Evolutionary conservation across 1,284 basidiomycete genomes (phyloP), one percentile per base, ranked within the genome.

Genomic region (Meira nashicola): DNA sequence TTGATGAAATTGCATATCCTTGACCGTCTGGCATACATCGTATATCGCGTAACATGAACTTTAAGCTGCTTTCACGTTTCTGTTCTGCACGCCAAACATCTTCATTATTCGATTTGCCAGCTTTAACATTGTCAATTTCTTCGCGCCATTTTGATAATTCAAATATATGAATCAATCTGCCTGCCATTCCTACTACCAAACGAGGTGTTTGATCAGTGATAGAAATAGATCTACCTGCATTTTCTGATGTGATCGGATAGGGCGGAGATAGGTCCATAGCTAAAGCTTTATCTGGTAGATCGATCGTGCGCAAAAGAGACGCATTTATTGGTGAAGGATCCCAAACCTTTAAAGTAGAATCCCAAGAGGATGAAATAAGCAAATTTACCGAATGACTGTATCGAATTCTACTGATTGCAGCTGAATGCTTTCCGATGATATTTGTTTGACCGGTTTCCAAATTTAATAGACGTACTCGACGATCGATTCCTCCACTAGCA

Each of bases 1-100:
- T 90, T 0, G 91, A 94, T 0, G 87, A 89, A 0, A 89, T 91
- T 1, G 92, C 92, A 79, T 90, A 98, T 9, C 94, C 93, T 91
- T 92, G 86, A 0, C 92, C 93, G 71, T 90, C 88, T 0, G 85
- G 83, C 92, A 96, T 97, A 75, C 90, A 92, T 15, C 88, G 89
- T 44, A 98, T 80, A 56, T 87, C 88, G 53, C 92, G 82, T 38
- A 93, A 93, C 87, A 97, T 89, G 78, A 89, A 97, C 80, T 96
- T 97, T 64, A 99, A 80, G 66, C 89, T 90, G 76, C 89, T 92
- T 80, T 97, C 95, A 62, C 95, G 81, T 72, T 85, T 84, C 73
- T 92, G 89, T 44, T 72, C 73, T 15, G 76, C 68, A 47, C 64
- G 58, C 44, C 50, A 72, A 7, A 66, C 64, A 19, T 67, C 14